Evolutionary conservation across 768 basidiomycete genomes (phyloP), one percentile per base, ranked within the genome.

Genomic region (Lactarius quietus): DNA sequence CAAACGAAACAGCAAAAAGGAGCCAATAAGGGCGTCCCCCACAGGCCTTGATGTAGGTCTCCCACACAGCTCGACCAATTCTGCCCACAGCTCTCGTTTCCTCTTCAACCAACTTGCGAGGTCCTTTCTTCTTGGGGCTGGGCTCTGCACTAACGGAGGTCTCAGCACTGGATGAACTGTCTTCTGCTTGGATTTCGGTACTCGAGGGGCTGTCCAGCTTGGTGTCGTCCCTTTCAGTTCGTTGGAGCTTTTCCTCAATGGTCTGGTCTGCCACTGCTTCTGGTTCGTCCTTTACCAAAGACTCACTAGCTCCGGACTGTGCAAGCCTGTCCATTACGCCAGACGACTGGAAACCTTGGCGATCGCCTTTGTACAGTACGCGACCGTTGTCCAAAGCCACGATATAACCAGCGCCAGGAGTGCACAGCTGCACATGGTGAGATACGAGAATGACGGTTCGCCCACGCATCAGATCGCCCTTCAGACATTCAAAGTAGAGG

Each of bases 401-500:
- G 69, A 98, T 81, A 74, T 93, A 95, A 29, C 77, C 78, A 2
- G 95, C 93, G 35, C 85, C 89, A 1, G 91, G 85, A 3, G 86
- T 82, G 71, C 92, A 94, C 5, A 98, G 81, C 72, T 94, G 90
- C 38, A 97, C 90, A 72, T 96, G 94, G 72, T 99, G 96, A 3
- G 95, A 97, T 58, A 97, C 94, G 28, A 98, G 81, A 53, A 98
- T 81, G 57, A 96, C 78, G 1, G 95, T 97, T 55, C 95, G 82
- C 20, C 85, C 87, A n/a, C 78, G 75, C 73, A 94, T 81, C 48
- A 97, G 78, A 55, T 90, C 86, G 9, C 95, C 94, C 68, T 83
- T 80, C 26, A 98, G 78, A 70, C 93, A 95, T 60, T 92, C 80
- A 23, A 85, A 79, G 70, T 88, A 89, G 53, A 98, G 83, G 76